A percentile compares a stretch with the other conserved stretches of the same genome.
Evolutionary conservation across 352 stramenopile species (phyloP).

Genomic region (Phytophthora tentaculata): DNA sequence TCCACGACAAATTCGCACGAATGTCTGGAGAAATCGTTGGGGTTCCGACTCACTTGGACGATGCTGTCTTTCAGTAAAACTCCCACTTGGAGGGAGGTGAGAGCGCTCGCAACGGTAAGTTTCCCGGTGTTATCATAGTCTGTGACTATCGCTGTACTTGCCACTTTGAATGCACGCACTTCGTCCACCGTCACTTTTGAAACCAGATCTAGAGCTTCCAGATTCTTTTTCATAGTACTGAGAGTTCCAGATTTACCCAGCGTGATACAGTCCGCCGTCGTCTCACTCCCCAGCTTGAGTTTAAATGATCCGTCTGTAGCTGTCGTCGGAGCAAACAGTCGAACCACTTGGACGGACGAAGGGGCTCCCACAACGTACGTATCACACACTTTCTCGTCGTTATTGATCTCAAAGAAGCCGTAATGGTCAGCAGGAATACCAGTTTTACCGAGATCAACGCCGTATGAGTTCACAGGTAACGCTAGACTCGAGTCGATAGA

Average conservation of each 20-base stretch:
- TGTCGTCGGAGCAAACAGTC: constrained; percentile 72
- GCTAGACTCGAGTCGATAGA: constrained; percentile 46
- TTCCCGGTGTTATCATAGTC: constrained; percentile 35
- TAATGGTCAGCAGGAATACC: constrained; percentile 47
- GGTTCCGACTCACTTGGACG: constrained; percentile 77
- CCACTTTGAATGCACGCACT: constrained; percentile 66
- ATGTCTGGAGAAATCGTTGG: constrained; percentile 69
- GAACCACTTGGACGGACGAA: constrained; percentile 68
- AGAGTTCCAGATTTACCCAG: constrained; percentile 35
- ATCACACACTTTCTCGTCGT: constrained; percentile 53
- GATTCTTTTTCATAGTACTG: constrained; percentile 41
- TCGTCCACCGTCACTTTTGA: constrained; percentile 58
- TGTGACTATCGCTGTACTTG: constrained; percentile 46
- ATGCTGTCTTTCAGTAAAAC: constrained; percentile 43
- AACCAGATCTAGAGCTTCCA: constrained; percentile 56
- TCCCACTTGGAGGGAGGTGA: constrained; percentile 42
- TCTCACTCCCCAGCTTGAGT: constrained; percentile 58
- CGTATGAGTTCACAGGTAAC: constrained; percentile 25
- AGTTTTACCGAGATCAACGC: constrained; percentile 34
- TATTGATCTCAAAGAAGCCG: constrained; percentile 66
- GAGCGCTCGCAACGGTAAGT: constrained; percentile 44
- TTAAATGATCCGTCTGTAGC: constrained; percentile 61
- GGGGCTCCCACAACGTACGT: constrained; percentile 68
- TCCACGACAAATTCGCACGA: constrained; percentile 64
- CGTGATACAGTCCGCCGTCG: constrained; percentile 54